phyloP scores from a whole-genome alignment of 2,329 filamentous ascomycete genomes.

The Botryotinia convoluta region DNA sequence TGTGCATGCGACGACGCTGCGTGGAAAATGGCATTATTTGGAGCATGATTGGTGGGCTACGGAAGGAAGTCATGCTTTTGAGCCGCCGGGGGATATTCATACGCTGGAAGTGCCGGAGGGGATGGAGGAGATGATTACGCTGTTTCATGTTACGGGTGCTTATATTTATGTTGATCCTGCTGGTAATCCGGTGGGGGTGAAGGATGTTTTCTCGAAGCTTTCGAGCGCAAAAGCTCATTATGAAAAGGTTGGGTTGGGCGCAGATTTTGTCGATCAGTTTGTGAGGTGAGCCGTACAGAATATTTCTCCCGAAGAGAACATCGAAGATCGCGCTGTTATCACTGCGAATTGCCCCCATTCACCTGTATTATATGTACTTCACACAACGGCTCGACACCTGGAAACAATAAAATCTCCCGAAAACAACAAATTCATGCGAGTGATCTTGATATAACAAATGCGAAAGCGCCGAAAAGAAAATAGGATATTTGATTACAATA shows the following conservation, averaged over 20 bases:
- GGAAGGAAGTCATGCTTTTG: not conserved
- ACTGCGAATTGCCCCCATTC: not conserved
- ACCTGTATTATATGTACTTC: not conserved
- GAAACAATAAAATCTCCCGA: not conserved
- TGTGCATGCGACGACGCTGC: not conserved
- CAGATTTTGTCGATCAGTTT: not conserved
- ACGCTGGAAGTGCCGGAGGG: not conserved
- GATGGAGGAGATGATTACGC: not conserved
- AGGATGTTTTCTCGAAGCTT: not conserved
- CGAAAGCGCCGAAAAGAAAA: not conserved
- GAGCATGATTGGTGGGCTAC: not conserved
- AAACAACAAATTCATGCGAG: not conserved
- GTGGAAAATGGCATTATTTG: not conserved
- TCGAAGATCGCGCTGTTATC: not conserved
- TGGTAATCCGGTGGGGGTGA: not conserved
- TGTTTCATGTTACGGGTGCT: not conserved
- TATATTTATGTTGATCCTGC: not conserved
- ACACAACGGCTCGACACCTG: not conserved
- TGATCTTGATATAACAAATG: not conserved
- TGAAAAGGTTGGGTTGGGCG: not conserved
- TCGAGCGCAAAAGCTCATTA: not conserved
- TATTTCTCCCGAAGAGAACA: not conserved
- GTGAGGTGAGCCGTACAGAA: not conserved
- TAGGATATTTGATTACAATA: not conserved
- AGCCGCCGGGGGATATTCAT: not conserved